A percentile compares a stretch with the other conserved stretches of the same genome.
These are phyloP conservation scores for Yamadazyma spencermartinsiae DNA, from an alignment of 1,139 yeast genomes.

Conservation along the genomic window DNA sequence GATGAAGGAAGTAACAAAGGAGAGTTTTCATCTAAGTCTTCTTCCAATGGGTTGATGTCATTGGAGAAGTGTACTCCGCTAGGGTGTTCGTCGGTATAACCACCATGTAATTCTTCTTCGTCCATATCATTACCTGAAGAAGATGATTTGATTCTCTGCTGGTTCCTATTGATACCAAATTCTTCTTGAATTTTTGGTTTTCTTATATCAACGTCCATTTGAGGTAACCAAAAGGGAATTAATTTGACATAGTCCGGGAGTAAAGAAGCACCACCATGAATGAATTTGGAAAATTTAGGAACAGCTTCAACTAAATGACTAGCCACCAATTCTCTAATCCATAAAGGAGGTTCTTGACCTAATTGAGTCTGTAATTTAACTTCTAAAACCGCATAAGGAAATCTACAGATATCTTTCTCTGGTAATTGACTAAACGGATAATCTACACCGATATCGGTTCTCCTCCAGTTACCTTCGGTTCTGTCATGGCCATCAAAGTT, in stretches of 20 bases:
- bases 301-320: slow-evolving; percentile 97
- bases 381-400: slow-evolving; percentile 96
- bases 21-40: slow-evolving; percentile 45
- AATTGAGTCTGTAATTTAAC: slow-evolving; percentile 95
- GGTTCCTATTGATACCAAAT: slow-evolving; percentile 53
- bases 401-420: slow-evolving; percentile 82
- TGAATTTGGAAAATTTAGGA: slow-evolving; percentile 94
- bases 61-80: slow-evolving; percentile 49
- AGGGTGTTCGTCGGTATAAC: slow-evolving; percentile 31
- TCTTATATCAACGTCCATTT: slow-evolving; percentile 92
- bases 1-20: slow-evolving; percentile 43
- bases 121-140: slow-evolving; percentile 53
- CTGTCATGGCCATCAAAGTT: slow-evolving; percentile 91
- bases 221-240: slow-evolving; percentile 98
- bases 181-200: slow-evolving; percentile 75
- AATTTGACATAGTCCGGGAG: slow-evolving; percentile 78
- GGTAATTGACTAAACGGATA: slow-evolving; percentile 89
- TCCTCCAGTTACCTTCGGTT: slow-evolving; percentile 92
- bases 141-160: slow-evolving; percentile 29
- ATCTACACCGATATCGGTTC: slow-evolving; percentile 97
- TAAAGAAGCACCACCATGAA: slow-evolving; percentile 90
- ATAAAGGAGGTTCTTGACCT: slow-evolving; percentile 97
- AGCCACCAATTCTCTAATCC: slow-evolving; percentile 91
- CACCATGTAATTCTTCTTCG: slow-evolving; percentile 48
- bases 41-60: slow-evolving; percentile 50